These are phyloP conservation scores for Samsoniella hepiali DNA, from an alignment of 2,329 filamentous ascomycete genomes.

Conservation along the genomic window DNA sequence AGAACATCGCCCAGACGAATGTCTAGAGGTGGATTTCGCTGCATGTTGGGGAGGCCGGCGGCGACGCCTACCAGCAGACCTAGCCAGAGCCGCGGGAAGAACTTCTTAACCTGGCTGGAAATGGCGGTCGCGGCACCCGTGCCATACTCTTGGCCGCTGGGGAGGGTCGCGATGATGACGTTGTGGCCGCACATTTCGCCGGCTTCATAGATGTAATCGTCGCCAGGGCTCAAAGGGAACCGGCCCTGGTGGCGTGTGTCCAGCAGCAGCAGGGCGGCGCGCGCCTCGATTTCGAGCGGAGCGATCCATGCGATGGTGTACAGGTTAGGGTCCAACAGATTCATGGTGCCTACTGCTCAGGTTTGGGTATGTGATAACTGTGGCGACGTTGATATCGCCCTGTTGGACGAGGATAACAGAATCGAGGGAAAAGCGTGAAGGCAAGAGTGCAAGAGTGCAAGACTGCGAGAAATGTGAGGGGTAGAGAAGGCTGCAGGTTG, in stretches of 20 bases:
- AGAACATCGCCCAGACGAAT: conserved; percentile 39
- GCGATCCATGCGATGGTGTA: conserved; percentile 27
- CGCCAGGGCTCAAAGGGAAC: conserved; percentile 30
- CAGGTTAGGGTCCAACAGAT: conserved; percentile 14
- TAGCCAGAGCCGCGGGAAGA: conserved; percentile 36
- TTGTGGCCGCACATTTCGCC: conserved; percentile 36
- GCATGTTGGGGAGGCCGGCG: conserved; percentile 31
- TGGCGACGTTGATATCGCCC: no score
- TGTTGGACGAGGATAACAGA: no score
- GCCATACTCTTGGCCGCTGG: conserved; percentile 32
- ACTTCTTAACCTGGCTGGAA: conserved; percentile 31
- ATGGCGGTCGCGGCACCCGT: conserved; percentile 32
- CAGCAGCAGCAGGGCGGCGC: conserved; percentile 34
- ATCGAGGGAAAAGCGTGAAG: no score
- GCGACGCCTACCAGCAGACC: conserved; percentile 37
- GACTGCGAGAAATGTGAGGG: no score
- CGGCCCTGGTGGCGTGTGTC: conserved; percentile 31
- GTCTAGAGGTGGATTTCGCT: conserved; percentile 26
- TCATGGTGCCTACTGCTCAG: no score
- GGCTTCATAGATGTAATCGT: conserved; percentile 37
- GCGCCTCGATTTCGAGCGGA: conserved; percentile 36
- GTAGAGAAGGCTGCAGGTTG: no score
- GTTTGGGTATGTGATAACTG: no score
- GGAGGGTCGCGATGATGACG: conserved; percentile 33
- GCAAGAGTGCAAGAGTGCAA: no score